Base-by-base conservation (phyloP, 768 basidiomycete genomes). In the Trametes cinnabarina region DNA sequence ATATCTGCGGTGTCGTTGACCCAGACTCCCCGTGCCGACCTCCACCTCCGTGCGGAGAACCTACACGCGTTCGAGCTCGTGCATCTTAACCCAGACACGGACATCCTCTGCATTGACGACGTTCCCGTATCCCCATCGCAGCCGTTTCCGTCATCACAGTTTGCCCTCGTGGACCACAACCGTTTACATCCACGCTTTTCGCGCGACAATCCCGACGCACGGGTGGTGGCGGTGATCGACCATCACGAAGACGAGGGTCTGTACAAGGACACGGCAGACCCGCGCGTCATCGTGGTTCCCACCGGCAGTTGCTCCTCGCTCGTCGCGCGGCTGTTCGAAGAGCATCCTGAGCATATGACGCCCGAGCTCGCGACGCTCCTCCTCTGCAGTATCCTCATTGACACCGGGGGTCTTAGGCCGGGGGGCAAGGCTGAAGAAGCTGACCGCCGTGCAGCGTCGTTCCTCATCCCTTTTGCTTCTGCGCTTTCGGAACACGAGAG, bases 131-230 rank as follows among this genome's bases (percentile, higher is more conserved):
- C 44, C 2, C 4, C 70, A 8, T 65, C 77, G n/a, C 53, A 69
- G 43, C 71, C 80, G 1, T 78, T 80, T 57, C 81, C 83, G 0
- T 83, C 82, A 5, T 76, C 77, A 15, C 77, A 73, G 6, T 92
- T 92, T 66, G 90, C 85, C 0, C 79, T 99, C 17, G 93, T 98
- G 42, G 97, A 99, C 71, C 95, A 98, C 72, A 99, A 98, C 67
- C 76, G 77, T 7, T 79, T 97, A 20, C 73, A 71, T 25, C 65
- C 74, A 1, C 65, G 66, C 35, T 88, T 82, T 68, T 62, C 72
- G 2, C 37, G 58, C 3, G 68, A 73, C 39, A 78, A 77, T 60
- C 71, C 77, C 0, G 67, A 70, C 34, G 73, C 77, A 0, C 71
- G 73, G n/a, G 92, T 98, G 10, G 77, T 82, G 0, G 86, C 88